Evolutionary conservation across 352 stramenopile species (phyloP).

Genomic region (Phytopythium aichiense): DNA sequence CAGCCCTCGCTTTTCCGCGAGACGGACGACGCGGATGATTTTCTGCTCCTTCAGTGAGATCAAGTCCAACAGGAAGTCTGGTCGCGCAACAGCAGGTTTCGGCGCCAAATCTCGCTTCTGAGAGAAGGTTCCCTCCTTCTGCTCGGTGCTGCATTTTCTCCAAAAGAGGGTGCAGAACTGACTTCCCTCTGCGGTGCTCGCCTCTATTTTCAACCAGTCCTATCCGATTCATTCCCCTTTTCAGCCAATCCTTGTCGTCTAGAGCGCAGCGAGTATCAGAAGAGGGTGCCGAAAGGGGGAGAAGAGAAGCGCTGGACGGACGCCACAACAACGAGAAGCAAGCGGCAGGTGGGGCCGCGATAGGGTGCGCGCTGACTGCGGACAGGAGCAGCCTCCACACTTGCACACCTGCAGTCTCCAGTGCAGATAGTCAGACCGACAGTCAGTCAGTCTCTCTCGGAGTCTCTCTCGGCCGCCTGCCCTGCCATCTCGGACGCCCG

Average conservation of each 20-base stretch:
- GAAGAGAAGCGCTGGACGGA: not conserved
- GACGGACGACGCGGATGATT: not conserved
- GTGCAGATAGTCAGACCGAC: too few relatives aligned
- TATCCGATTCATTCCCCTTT: not conserved
- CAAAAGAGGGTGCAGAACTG: conserved; percentile 4
- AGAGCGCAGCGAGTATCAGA: not conserved
- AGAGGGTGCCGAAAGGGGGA: not conserved
- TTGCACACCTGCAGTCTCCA: too few relatives aligned
- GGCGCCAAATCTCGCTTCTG: too few relatives aligned
- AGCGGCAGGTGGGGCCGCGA: not conserved
- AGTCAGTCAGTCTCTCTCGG: too few relatives aligned
- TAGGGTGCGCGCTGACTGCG: not conserved
- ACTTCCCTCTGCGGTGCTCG: not conserved
- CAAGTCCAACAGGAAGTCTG: too few relatives aligned
- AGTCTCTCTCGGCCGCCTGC: too few relatives aligned
- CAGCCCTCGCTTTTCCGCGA: not conserved
- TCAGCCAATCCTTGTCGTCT: not conserved
- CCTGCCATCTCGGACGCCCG: too few relatives aligned
- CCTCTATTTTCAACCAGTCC: not conserved
- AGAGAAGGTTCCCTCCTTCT: not conserved
- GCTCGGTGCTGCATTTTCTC: not conserved
- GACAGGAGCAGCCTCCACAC: too few relatives aligned
- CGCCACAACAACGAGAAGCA: not conserved
- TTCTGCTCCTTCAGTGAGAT: not conserved
- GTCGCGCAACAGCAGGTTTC: too few relatives aligned